These are phyloP conservation scores for Epichloe bromicola DNA, from an alignment of 2,329 filamentous ascomycete genomes.

Conservation along the genomic window DNA sequence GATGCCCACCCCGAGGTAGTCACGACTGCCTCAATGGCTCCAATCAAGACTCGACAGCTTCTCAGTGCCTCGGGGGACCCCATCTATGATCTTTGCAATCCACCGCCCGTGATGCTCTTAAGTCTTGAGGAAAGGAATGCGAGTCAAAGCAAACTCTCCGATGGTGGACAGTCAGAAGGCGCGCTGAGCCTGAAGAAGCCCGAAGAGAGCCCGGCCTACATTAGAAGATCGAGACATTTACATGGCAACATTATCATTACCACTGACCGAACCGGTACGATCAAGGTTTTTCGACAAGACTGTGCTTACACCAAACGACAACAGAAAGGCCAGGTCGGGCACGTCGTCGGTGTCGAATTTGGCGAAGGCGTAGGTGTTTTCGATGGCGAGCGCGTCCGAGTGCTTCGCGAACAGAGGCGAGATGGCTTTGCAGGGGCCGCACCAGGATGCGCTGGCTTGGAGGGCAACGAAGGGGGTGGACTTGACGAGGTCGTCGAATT, in stretches of 20 bases:
- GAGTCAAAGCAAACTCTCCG: constrained; percentile 28
- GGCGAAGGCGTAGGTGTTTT: constrained; percentile 37
- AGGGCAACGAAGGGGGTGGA: constrained; percentile 37
- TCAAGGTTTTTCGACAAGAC: constrained; percentile 93
- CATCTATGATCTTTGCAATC: constrained; percentile 93
- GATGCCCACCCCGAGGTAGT: constrained; percentile 83
- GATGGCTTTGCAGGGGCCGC: constrained; percentile 47
- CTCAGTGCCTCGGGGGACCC: constrained; percentile 72
- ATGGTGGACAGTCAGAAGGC: constrained; percentile 21
- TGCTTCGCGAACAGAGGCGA: constrained; percentile 40
- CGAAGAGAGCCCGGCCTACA: constrained; percentile 63
- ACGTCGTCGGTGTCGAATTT: constrained; percentile 46
- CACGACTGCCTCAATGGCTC: constrained; percentile 79
- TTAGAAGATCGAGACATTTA: constrained; percentile 60
- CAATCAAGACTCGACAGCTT: constrained; percentile 61
- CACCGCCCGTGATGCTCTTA: constrained; percentile 72
- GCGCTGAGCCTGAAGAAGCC: constrained; percentile 28
- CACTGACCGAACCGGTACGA: constrained; percentile 72
- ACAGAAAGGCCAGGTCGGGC: constrained; percentile 40
- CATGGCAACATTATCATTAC: constrained; percentile 88
- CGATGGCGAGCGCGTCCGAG: constrained; percentile 23
- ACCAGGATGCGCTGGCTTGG: constrained; percentile 49
- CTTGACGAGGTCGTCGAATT: constrained; percentile 36
- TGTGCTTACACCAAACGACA: constrained; percentile 72
- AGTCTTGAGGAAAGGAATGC: constrained; percentile 51